Conservation (phyloP, 106 monocot species). For the Acorus calamus region DNA sequence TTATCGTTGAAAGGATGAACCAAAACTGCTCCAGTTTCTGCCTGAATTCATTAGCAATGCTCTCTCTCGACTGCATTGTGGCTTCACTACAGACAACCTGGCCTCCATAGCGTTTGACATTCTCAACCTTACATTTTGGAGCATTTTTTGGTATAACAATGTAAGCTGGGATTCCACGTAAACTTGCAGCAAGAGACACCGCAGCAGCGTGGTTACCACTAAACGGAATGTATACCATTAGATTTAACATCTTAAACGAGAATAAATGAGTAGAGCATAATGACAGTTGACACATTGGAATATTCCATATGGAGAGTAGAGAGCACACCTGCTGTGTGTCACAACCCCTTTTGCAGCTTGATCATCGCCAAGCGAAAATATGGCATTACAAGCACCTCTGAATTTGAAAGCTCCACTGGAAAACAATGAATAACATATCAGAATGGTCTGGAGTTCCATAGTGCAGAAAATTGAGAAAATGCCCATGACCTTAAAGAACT, state of each 20-base stretch:
- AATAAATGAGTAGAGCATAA: not conserved
- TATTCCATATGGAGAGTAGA: not conserved
- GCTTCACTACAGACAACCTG: conserved; percentile 76
- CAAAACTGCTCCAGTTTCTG: conserved; percentile 81
- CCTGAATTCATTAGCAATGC: conserved; percentile 47
- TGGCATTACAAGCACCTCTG: conserved; percentile 91
- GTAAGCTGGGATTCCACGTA: conserved; percentile 85
- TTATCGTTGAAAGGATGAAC: conserved; percentile 92
- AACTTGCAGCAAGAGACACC: conserved; percentile 75
- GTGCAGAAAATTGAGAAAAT: not conserved
- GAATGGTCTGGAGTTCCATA: not conserved
- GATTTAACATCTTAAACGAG: not conserved
- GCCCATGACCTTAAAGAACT: not conserved
- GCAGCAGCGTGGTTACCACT: conserved; percentile 99
- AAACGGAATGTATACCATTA: conserved; percentile 8
- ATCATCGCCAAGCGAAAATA: conserved; percentile 62
- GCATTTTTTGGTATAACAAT: conserved; percentile 89
- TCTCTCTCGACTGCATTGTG: conserved; percentile 65
- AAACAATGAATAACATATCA: not conserved
- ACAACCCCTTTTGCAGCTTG: conserved; percentile 78
- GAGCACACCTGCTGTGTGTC: conserved; percentile 90
- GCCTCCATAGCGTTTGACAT: conserved; percentile 87
- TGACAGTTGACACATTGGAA: too few relatives aligned
- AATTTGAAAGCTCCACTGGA: conserved; percentile 87
- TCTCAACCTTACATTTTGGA: conserved; percentile 88